Evolutionary conservation across 2,329 filamentous ascomycete species (phyloP).

Genomic region (Fusarium sp.): DNA sequence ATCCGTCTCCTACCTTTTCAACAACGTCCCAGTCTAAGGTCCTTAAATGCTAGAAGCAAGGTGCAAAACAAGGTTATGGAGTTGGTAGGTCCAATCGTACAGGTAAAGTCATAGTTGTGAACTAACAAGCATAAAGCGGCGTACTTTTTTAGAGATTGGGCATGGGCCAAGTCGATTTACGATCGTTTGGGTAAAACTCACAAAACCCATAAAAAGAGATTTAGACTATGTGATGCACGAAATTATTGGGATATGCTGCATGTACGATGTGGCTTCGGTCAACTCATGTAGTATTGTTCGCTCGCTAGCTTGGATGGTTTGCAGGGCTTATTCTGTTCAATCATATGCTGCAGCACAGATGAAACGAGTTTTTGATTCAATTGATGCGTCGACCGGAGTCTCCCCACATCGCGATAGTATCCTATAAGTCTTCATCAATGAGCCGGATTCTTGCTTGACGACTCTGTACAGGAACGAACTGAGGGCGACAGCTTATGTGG

Average conservation of each 20-base stretch:
- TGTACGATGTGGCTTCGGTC: slow-evolving; percentile 5
- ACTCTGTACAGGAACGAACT: not conserved
- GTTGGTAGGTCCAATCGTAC: slow-evolving; percentile 39
- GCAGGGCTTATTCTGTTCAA: slow-evolving; percentile 10
- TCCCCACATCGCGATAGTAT: not conserved
- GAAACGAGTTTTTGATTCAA: slow-evolving; percentile 14
- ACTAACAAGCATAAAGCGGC: slow-evolving; percentile 40
- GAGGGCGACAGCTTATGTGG: not conserved
- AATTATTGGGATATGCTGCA: slow-evolving; percentile 11
- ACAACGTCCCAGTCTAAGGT: slow-evolving; percentile 68
- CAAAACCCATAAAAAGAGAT: slow-evolving; percentile 34
- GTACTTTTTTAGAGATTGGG: slow-evolving; percentile 39
- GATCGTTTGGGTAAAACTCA: slow-evolving; percentile 32
- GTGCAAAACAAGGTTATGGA: slow-evolving; percentile 39
- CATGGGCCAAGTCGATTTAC: slow-evolving; percentile 31
- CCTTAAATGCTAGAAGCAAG: slow-evolving; percentile 11
- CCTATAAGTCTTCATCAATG: not conserved
- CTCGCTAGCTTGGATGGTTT: slow-evolving; percentile 10
- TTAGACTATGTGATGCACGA: slow-evolving; percentile 23
- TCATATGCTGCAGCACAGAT: slow-evolving; percentile 4
- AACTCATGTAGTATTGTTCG: slow-evolving; percentile 14
- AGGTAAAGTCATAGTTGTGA: slow-evolving; percentile 5
- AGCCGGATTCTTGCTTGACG: not conserved
- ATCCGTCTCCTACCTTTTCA: slow-evolving; percentile 75
- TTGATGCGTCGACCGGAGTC: slow-evolving; percentile 4